Conservation (phyloP, 257 asterid species). For the Primulina huaijiensis region DNA sequence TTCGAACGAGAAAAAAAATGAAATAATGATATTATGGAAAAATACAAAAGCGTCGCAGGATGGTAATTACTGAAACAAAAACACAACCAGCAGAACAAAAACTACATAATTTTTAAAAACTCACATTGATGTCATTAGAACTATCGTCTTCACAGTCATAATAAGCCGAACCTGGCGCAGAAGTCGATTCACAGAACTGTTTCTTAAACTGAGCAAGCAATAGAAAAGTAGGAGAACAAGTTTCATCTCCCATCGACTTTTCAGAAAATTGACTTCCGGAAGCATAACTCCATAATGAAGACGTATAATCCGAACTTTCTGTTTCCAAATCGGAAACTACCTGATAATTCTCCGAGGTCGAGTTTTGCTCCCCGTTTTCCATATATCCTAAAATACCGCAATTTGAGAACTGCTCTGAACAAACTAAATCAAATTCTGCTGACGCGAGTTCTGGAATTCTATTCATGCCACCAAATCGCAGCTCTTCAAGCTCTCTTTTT, state of each 20-base stretch:
- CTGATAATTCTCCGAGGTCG: slow-evolving; percentile 50
- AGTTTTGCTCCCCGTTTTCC: slow-evolving; percentile 36
- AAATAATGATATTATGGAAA: background rate
- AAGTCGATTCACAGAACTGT: slow-evolving; percentile 59
- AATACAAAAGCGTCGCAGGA: background rate
- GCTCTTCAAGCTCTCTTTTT: slow-evolving; percentile 32
- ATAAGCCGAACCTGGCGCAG: slow-evolving; percentile 11
- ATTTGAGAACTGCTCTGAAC: slow-evolving; percentile 69
- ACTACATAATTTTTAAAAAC: slow-evolving; percentile 24
- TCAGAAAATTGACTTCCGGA: slow-evolving; percentile 95
- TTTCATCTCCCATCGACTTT: slow-evolving; percentile 50
- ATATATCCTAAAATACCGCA: slow-evolving; percentile 30
- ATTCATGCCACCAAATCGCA: slow-evolving; percentile 5
- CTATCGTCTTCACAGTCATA: slow-evolving; percentile 28
- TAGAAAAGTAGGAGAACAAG: slow-evolving; percentile 61
- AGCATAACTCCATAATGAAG: slow-evolving; percentile 55
- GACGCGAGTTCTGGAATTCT: slow-evolving; percentile 22
- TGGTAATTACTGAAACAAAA: background rate
- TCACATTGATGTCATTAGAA: slow-evolving; percentile 50
- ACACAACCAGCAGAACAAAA: background rate
- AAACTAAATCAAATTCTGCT: slow-evolving; percentile 54
- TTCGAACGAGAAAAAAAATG: background rate
- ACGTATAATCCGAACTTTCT: slow-evolving; percentile 52
- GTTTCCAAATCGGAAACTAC: slow-evolving; percentile 50
- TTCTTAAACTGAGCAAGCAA: slow-evolving; percentile 59